Evolutionary conservation across 2,329 filamentous ascomycete species (phyloP), one percentile per base, ranked within the genome.

Genomic region (Hymenoscyphus fructigenus): DNA sequence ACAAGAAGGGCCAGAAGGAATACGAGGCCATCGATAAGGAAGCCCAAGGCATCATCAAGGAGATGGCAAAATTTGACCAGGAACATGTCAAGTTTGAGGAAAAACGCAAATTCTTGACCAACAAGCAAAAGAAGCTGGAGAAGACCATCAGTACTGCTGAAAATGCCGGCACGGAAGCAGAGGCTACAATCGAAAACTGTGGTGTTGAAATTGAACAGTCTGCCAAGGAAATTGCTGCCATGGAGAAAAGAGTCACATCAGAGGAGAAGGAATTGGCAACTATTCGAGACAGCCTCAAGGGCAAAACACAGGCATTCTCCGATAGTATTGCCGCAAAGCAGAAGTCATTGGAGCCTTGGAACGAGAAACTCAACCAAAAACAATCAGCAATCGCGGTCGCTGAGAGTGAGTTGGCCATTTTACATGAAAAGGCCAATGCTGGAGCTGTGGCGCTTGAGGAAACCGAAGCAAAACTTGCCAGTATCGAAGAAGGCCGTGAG

Each of bases 11-110:
- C n/a, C 85, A 85, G 70, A 96, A 93, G 73, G 90, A 96, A 68
- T 93, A 90, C 69, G 93, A 96, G 70, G 82, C 82, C 1, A 86
- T 96, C 68, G 92, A 96, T 71, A 94, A 96, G 78, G 85, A 91
- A 61, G 88, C 89, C 0, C 91, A 97, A 71, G 83, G 82, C 29
- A 83, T 97, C 62, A 80, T 90, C 66, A 97, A 97, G 75, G 92
- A 98, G 75, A 88, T 95, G 79, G 88, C 92, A 56, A 94, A 93
- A 75, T 93, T 96, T 67, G 96, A 99, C 75, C 97, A 98, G 75
- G 95, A 98, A 75, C 89, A 89, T 26, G 95, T 99, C 78, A 99
- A 99, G 75, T 93, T 96, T 70, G 94, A 98, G 69, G 96, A 99
- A 78, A 98, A 98, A 82, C 90, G 90, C 76, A 99, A 99, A 76